Evolutionary conservation across 805 yeast species (phyloP), one percentile per base, ranked within the genome.

Genomic region (Spathaspora gorwiae): DNA sequence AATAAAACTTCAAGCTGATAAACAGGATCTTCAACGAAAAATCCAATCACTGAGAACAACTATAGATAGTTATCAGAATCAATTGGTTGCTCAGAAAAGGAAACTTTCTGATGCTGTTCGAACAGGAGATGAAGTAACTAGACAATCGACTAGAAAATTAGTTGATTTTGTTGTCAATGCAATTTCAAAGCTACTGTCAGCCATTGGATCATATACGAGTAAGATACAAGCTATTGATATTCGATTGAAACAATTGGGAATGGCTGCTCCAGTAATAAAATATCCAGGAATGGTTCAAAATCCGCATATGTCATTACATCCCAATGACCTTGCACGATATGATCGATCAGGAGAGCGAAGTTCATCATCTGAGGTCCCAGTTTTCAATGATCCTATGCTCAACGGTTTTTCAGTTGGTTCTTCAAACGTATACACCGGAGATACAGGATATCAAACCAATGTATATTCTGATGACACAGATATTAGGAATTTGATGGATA

Each of bases 401-500:
- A 19, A 19, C 5, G 24, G 24, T 3, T 19, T 19, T 19, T 19
- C 24, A 5, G 24, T 19, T 19, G 24, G 24, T 19, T 19, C 24
- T 19, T 19, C 24, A 19, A 19, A 19, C 24, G 32, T 29, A 29
- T 9, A 11, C 9, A 29, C 32, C 12, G 9, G 12, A 9, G 32
- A 9, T 26, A 11, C 32, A 7, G 62, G 62, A 7, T 55, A 51
- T 35, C 24, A 44, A 6, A 33, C 47, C 5, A 57, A 54, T 42
- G 45, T 57, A 10, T 56, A 57, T 37, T 42, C 55, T 1, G 44
- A 41, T 31, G 63, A 61, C 40, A 44, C 53, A 9, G 60, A 64
- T 47, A 45, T 65, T 6, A 57, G 66, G 44, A 62, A 69, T 35
- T 65, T 81, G 27, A 61, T 79, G 36, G 70, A 76, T 43, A 77